Evolutionary conservation across 1,284 basidiomycete species (phyloP), one percentile per base, ranked within the genome.

Genomic region (Neonothopanus nambi): DNA sequence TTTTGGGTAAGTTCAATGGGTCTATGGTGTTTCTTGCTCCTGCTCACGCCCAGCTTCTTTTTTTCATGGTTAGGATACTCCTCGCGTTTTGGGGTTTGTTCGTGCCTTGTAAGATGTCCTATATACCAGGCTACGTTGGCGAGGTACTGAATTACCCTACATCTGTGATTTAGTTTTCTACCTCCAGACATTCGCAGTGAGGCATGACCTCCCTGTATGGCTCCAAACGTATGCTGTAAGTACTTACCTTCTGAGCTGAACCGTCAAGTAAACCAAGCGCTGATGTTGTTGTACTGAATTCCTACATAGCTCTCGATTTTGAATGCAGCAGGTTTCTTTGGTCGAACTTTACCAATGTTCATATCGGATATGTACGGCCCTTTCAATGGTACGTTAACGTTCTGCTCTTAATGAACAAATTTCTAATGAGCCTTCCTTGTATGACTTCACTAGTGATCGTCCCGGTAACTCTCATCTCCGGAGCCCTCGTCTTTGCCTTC

Each of bases 151-250:
- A 9, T 13, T 21, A 23, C 21, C 40, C 6, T 26, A 28, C 41
- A 37, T 26, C 35, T 39, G 7, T 13, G 30, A 26, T 30, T 54
- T 43, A 72, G 70, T 46, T 4, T 46, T 52, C 23, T 52, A 45
- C 26, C 45, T 52, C 43, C 51, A 52, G 18, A 23, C 45, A 13
- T 52, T 52, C 26, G 51, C 51, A 26, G 43, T 39, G 20, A 46
- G 23, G 11, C 51, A 52, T n/a, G n/a, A 52, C n/a, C 17, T 52
- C 23, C 58, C 69, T 20, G 52, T 59, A n/a, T 59, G 42, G 4
- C 63, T 77, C 30, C 65, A 69, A 4, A 72, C 71, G 54, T 77
- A 78, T 61, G 30, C 30, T 33, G 30, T 33, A 33, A 8, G 30
- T 33, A 33, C 30, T 13, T 33, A 8, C 9, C 8, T 33, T 33